A percentile compares a stretch with the other conserved stretches of the same genome.
phyloP scores from a whole-genome alignment of 2,329 filamentous ascomycete species.

The Endothia cerciana region DNA sequence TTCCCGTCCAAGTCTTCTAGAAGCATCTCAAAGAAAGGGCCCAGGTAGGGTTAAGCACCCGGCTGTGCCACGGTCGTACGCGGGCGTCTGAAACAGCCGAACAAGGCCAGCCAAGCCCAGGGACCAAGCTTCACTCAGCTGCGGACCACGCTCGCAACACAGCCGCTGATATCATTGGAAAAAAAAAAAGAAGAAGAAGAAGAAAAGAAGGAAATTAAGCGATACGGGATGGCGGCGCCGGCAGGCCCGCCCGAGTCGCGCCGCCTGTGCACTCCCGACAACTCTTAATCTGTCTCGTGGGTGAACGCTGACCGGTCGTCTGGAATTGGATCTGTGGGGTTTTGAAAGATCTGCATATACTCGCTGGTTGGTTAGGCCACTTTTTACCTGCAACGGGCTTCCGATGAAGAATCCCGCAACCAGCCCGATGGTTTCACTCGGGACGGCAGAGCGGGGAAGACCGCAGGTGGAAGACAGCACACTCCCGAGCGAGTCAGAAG shows the following conservation, averaged over 20 bases:
- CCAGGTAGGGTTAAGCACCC: too few species aligned
- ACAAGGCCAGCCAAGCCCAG: neutral
- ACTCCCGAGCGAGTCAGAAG: neutral
- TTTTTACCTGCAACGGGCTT: neutral
- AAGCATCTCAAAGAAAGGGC: neutral
- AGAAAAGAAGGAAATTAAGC: neutral
- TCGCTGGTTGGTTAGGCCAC: neutral
- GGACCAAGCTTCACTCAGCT: constrained; percentile 11
- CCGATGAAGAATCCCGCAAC: neutral
- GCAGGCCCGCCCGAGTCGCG: neutral
- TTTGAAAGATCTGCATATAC: neutral
- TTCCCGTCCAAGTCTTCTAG: neutral
- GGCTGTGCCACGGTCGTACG: neutral
- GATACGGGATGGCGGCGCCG: neutral
- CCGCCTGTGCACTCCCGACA: neutral
- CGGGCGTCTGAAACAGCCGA: neutral
- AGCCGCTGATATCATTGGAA: constrained; percentile 7
- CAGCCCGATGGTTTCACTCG: neutral
- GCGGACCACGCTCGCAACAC: neutral
- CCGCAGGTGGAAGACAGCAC: neutral
- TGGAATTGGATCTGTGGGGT: neutral
- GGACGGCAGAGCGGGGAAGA: neutral
- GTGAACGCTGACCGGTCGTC: neutral
- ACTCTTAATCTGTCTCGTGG: neutral
- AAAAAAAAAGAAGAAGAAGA: neutral